Evolutionary conservation across 345 rosid genomes (phyloP).

Genomic region (Balakata baccata): DNA sequence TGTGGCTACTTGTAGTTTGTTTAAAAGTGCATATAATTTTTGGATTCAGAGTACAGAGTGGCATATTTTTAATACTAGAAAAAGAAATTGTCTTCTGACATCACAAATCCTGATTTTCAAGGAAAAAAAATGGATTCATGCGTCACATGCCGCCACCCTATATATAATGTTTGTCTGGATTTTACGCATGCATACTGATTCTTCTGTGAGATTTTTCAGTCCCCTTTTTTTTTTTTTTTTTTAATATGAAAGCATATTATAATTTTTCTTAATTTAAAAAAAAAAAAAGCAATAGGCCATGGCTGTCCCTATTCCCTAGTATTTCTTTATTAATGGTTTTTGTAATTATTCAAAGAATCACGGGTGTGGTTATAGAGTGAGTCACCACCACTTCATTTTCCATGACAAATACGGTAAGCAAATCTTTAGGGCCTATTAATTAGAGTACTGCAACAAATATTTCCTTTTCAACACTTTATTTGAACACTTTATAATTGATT

Average conservation of each 20-base stretch:
- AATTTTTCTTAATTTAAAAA: not conserved
- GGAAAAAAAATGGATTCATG: not conserved
- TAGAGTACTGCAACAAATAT: too few relatives aligned
- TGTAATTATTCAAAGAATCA: not conserved
- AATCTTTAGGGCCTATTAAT: not conserved
- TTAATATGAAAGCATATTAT: too few relatives aligned
- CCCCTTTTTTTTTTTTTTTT: not conserved
- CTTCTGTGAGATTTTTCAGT: not conserved
- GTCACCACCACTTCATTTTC: not conserved
- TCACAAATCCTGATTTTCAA: not conserved
- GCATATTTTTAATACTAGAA: not conserved
- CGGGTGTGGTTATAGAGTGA: conserved; percentile 1
- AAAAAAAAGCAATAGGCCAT: not conserved
- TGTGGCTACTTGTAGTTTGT: not conserved
- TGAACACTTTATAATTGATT: too few relatives aligned
- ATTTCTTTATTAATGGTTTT: conserved; percentile 4
- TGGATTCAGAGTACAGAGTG: not conserved
- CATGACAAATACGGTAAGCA: not conserved
- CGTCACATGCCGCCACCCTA: not conserved
- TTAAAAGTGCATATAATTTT: not conserved
- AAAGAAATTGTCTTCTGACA: not conserved
- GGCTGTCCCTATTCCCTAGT: not conserved
- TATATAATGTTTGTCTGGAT: not conserved
- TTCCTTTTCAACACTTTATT: too few relatives aligned
- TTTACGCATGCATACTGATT: not conserved